Evolutionary conservation across 495 filamentous ascomycete species (phyloP).

Genomic region (Xylaria curta): DNA sequence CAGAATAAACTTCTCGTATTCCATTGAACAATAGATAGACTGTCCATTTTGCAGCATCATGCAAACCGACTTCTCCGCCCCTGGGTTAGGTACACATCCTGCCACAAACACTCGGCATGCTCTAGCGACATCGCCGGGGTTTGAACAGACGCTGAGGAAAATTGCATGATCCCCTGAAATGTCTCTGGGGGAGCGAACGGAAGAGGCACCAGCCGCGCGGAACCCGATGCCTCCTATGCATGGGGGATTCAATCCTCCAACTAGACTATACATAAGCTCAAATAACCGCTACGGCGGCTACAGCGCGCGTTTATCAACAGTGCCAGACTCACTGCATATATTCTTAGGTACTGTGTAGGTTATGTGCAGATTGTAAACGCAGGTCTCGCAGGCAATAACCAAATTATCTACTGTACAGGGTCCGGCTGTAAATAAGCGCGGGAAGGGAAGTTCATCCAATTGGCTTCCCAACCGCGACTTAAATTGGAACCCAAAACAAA

Average conservation of each 20-base stretch:
- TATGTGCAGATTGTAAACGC: neutral
- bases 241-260: neutral
- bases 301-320: neutral
- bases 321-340: neutral
- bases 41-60: slow-evolving; percentile 10
- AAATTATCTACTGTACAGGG: neutral
- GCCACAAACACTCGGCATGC: slow-evolving; percentile 7
- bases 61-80: neutral
- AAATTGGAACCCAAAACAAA: slow-evolving; percentile 10
- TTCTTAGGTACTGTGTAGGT: neutral
- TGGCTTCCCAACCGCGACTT: slow-evolving; percentile 8
- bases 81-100: slow-evolving; percentile 6
- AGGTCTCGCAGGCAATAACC: neutral
- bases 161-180: slow-evolving; percentile 3
- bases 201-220: slow-evolving; percentile 24
- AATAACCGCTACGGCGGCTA: neutral
- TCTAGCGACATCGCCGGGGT: neutral
- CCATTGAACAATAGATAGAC: neutral
- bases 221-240: neutral
- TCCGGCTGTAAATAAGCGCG: slow-evolving; percentile 2
- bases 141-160: slow-evolving; percentile 3
- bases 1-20: neutral
- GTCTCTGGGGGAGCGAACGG: neutral
- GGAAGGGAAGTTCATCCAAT: neutral
- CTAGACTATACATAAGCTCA: neutral